Evolutionary conservation across 2,329 filamentous ascomycete genomes (phyloP).

Genomic region (Sporothrix dimorphospora): DNA sequence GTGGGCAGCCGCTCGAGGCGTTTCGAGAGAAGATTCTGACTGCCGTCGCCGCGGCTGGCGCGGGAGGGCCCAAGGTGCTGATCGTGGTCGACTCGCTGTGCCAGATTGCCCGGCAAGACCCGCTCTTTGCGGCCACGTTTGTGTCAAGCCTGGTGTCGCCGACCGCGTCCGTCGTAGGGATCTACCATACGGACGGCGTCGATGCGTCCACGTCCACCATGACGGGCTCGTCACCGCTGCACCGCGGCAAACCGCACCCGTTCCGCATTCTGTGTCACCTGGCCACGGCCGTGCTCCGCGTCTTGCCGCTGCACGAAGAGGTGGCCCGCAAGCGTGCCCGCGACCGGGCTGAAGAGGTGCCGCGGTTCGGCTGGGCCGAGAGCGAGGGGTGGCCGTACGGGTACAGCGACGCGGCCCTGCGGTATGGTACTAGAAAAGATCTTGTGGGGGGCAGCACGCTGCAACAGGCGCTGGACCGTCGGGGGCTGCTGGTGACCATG

Average conservation of each 20-base stretch:
- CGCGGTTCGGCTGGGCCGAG: constrained; percentile 77
- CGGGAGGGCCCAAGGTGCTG: constrained; percentile 51
- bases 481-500: constrained; percentile 75
- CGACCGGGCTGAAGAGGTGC: constrained; percentile 73
- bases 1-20: constrained; percentile 58
- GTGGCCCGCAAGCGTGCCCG: constrained; percentile 74
- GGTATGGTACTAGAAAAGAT: constrained; percentile 18
- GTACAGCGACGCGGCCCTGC: constrained; percentile 49
- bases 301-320: constrained; percentile 74
- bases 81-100: constrained; percentile 82
- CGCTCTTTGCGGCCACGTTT: constrained; percentile 65
- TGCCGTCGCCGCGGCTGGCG: neutral
- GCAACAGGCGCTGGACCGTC: constrained; percentile 34
- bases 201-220: neutral
- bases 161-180: constrained; percentile 70
- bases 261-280: constrained; percentile 78
- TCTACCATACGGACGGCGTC: constrained; percentile 73
- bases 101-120: constrained; percentile 58
- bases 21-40: constrained; percentile 62
- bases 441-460: constrained; percentile 40
- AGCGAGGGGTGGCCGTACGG: constrained; percentile 80
- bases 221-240: constrained; percentile 41
- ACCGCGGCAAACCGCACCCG: constrained; percentile 67
- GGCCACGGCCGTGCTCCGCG: constrained; percentile 80
- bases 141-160: constrained; percentile 71